These are phyloP conservation scores for Picochlorum sp. DNA, from an alignment of 139 green algal species.

Conservation along the genomic window DNA sequence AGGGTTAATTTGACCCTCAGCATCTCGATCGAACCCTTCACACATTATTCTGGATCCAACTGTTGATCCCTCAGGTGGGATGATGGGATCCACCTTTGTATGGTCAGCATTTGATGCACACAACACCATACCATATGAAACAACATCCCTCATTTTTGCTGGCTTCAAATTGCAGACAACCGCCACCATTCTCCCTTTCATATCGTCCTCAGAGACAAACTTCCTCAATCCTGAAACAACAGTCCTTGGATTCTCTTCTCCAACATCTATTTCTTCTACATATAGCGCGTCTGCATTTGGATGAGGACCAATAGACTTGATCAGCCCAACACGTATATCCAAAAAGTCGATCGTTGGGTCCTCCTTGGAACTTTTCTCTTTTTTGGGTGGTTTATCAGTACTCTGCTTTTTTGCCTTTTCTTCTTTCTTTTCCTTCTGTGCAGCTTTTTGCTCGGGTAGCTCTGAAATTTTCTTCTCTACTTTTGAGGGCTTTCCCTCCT, in stretches of 20 bases:
- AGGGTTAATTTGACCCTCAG: conserved; percentile 64
- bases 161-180: conserved; percentile 95
- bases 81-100: conserved; percentile 72
- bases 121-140: conserved; percentile 83
- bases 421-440: background rate
- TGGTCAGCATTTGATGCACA: conserved; percentile 79
- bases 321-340: conserved; percentile 64
- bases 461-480: background rate
- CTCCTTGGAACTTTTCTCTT: background rate
- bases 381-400: conserved; percentile 23
- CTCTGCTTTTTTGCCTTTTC: conserved; percentile 9
- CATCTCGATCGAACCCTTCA: conserved; percentile 33
- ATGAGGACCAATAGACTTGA: conserved; percentile 64
- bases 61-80: conserved; percentile 63
- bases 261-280: conserved; percentile 93
- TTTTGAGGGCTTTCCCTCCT: background rate
- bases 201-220: conserved; percentile 78
- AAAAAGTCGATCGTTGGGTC: conserved; percentile 23
- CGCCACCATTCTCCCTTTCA: conserved; percentile 62
- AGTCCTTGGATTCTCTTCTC: conserved; percentile 67
- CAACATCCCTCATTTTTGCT: conserved; percentile 87
- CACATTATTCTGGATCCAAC: conserved; percentile 67
- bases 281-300: conserved; percentile 90
- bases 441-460: background rate
- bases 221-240: conserved; percentile 77